A percentile compares a stretch with the other conserved stretches of the same genome.
phyloP scores from a whole-genome alignment of 306 rosid species.

The Ormosia semicastrata region DNA sequence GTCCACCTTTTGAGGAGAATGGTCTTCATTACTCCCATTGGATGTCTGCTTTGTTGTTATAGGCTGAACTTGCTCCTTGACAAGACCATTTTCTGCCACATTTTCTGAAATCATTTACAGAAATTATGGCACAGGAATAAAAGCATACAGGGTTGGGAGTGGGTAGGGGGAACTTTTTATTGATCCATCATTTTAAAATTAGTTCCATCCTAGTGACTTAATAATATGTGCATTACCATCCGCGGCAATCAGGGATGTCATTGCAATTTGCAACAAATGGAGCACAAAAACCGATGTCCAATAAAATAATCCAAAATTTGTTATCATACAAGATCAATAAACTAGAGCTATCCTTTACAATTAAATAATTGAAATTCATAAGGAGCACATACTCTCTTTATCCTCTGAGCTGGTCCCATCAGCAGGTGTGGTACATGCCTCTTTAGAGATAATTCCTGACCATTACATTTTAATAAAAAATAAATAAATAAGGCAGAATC shows the following conservation, averaged over 20 bases:
- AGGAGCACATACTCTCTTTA: conserved; percentile 45
- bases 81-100: conserved; percentile 49
- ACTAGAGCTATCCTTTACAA: background rate
- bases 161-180: background rate
- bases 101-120: conserved; percentile 34
- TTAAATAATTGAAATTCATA: conserved; percentile 8
- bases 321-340: background rate
- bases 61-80: conserved; percentile 49
- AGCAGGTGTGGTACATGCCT: conserved; percentile 16
- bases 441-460: conserved; percentile 43
- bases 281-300: background rate
- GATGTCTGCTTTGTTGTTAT: conserved; percentile 43
- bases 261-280: background rate
- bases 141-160: conserved; percentile 6
- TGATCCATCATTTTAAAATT: background rate
- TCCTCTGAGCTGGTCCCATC: conserved; percentile 40
- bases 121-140: conserved; percentile 5
- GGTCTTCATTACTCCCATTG: conserved; percentile 68
- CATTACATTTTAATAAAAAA: conserved; percentile 13
- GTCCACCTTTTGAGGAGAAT: conserved; percentile 55
- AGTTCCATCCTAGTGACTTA: background rate
- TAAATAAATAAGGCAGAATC: background rate
- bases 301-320: conserved; percentile 2
- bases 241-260: background rate
- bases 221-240: background rate